Conservation (phyloP, 1,139 yeast species). For the Taphrina deformans region DNA sequence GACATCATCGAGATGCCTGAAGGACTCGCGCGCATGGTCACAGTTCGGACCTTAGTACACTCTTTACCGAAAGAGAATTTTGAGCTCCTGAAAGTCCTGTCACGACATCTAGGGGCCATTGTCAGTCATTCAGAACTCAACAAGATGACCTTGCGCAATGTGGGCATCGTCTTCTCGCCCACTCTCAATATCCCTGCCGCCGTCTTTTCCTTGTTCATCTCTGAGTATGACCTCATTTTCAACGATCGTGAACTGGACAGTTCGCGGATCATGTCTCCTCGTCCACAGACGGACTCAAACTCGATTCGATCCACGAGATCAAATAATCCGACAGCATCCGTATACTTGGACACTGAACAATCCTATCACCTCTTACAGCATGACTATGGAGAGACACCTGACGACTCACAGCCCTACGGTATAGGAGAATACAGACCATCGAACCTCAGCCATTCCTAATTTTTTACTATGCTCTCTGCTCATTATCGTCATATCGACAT, state of each 20-base stretch:
- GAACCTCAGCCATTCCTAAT: neutral
- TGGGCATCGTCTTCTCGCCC: constrained; percentile 84
- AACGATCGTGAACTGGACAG: constrained; percentile 9
- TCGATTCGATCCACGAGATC: constrained; percentile 9
- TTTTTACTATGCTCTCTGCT: neutral
- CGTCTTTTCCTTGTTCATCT: constrained; percentile 61
- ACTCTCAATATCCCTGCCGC: constrained; percentile 72
- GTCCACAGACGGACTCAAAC: neutral
- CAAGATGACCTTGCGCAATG: constrained; percentile 77
- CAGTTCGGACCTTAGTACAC: constrained; percentile 45
- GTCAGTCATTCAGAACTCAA: constrained; percentile 64
- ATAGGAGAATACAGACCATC: neutral
- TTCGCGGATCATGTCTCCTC: constrained; percentile 3
- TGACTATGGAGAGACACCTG: neutral
- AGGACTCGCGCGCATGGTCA: constrained; percentile 43
- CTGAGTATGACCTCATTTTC: constrained; percentile 66
- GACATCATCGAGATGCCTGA: constrained; percentile 42
- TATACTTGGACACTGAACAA: constrained; percentile 3
- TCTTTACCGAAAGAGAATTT: constrained; percentile 55
- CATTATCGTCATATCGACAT: no score
- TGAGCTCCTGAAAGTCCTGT: constrained; percentile 64
- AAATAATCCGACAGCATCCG: neutral
- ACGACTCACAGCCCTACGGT: neutral
- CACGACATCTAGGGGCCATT: constrained; percentile 66
- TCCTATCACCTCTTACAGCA: constrained; percentile 2